Base-by-base conservation (phyloP, 1,284 basidiomycete species). In the Paramarasmius palmivorus region DNA sequence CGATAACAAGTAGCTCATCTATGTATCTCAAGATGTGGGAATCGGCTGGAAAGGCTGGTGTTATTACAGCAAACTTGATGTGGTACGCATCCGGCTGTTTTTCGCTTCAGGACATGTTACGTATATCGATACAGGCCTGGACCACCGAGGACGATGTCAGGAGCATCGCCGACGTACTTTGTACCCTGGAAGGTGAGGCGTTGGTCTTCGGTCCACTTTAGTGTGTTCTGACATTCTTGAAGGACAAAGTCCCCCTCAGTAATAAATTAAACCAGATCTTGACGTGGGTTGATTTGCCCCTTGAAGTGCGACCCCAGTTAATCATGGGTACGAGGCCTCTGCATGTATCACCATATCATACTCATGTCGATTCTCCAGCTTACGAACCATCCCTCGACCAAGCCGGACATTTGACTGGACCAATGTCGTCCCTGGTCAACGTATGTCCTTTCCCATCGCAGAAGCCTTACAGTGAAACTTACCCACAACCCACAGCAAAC, bases 11-110 rank as follows among this genome's bases (percentile, higher is more conserved):
- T n/a, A n/a, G n/a, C n/a, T n/a, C n/a, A n/a, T n/a, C n/a, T n/a
- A n/a, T n/a, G n/a, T n/a, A n/a, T n/a, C n/a, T n/a, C n/a, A 15
- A 93, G 91, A 87, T 95, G 77, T 96, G 93, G 93, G 90, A 92
- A 62, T 93, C 92, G 0, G 90, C 86, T 1, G 79, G 78, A 56
- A 85, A 83, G 57, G 83, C 84, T 4, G 87, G 88, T 0, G 66
- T 93, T n/a, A 76, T 82, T 34, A 88, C 90, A 2, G 92, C 90
- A 0, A 93, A 93, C 59, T 76, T 93, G 45, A 95, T 95, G 93
- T 95, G 93, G 92, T 90, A 57, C 46, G 83, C 76, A 32, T 50
- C 3, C n/a, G n/a, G 5, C 37, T 29, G 26, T 54, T 46, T 47
- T 5, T n/a, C 14, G 15, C 42, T 23, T 42, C 34, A 15, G 36